Evolutionary conservation across 177 flowering plant genomes (phyloP).

Genomic region (Vitis hybrid): DNA sequence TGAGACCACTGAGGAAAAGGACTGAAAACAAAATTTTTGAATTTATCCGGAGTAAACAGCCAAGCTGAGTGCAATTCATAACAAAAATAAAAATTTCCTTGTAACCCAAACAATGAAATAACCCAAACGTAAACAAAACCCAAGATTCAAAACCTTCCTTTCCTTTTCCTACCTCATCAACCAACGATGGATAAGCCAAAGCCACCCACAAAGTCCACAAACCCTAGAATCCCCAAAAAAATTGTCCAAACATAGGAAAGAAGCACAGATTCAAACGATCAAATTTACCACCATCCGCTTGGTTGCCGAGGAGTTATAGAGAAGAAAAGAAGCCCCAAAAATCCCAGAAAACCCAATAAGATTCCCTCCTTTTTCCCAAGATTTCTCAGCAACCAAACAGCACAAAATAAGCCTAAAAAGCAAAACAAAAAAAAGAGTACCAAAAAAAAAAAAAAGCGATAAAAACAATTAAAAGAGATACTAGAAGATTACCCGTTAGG

Average conservation of each 20-base stretch:
- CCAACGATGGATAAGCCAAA: not conserved
- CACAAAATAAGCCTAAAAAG: not conserved
- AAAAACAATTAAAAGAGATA: not conserved
- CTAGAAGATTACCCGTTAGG: conserved; percentile 16
- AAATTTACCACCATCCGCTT: not conserved
- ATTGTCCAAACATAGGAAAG: not conserved
- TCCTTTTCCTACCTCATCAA: conserved; percentile 5
- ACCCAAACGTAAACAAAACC: not conserved
- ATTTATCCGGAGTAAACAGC: not conserved
- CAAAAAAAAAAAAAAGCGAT: not conserved
- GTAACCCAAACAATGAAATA: not conserved
- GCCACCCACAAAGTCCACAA: not conserved
- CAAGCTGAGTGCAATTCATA: not conserved
- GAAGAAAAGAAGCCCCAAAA: too few species aligned
- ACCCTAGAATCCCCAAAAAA: not conserved
- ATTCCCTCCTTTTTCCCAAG: not conserved
- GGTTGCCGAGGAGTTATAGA: too few species aligned
- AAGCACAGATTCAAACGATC: conserved; percentile 6
- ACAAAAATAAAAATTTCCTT: not conserved
- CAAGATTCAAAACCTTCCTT: not conserved
- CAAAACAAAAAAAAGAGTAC: not conserved
- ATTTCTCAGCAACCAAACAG: not conserved
- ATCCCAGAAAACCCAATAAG: not conserved
- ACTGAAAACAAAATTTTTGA: not conserved
- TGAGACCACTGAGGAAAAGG: not conserved